These are phyloP conservation scores for Boletus subparvulus DNA, from an alignment of 768 basidiomycete genomes.

Conservation along the genomic window DNA sequence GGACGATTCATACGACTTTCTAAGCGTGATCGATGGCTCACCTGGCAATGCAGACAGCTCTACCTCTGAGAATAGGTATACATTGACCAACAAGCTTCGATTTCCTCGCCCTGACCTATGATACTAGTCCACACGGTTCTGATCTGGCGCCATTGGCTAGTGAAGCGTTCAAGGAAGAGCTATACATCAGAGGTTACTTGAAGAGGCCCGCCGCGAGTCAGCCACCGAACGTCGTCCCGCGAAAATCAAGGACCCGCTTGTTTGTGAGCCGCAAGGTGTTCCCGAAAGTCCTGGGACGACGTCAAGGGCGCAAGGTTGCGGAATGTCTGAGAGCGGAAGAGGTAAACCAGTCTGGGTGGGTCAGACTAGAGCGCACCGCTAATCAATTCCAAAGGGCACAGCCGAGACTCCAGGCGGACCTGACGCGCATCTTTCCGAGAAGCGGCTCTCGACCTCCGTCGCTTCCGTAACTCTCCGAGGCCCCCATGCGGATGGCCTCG, in stretches of 20 bases:
- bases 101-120: background rate
- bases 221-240: constrained; percentile 1
- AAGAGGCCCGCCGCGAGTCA: constrained; percentile 17
- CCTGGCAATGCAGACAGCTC: background rate
- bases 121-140: constrained; percentile 3
- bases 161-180: constrained; percentile 28
- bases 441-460: constrained; percentile 4
- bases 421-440: constrained; percentile 1
- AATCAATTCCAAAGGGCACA: constrained; percentile 7
- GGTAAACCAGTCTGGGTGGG: constrained; percentile 8
- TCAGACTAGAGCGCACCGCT: background rate
- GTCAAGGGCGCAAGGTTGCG: constrained; percentile 19
- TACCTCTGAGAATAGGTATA: constrained; percentile 14
- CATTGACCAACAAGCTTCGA: background rate
- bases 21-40: background rate
- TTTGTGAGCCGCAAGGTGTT: constrained; percentile 4
- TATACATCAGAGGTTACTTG: constrained; percentile 29
- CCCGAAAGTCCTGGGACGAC: constrained; percentile 19
- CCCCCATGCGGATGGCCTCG: background rate
- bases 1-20: constrained; percentile 6
- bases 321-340: constrained; percentile 12
- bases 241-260: background rate
- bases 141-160: constrained; percentile 29
- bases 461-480: constrained; percentile 10
- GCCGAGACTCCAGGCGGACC: background rate